These are phyloP conservation scores for Ormosia semicastrata DNA, from an alignment of 306 rosid genomes.

Conservation along the genomic window DNA sequence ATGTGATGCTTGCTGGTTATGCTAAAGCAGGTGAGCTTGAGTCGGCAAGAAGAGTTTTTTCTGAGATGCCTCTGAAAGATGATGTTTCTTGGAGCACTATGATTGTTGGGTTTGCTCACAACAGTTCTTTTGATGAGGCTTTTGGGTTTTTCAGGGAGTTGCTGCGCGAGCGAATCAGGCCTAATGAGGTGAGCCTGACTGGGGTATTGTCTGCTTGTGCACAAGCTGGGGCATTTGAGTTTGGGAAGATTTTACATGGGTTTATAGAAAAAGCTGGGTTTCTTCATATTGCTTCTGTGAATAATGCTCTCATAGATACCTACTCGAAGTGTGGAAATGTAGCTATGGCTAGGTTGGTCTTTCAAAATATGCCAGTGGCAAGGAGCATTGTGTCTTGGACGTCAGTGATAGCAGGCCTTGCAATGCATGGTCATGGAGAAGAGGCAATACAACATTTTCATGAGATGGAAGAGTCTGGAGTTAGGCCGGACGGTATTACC, in stretches of 20 bases:
- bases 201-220: slow-evolving; percentile 84
- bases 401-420: slow-evolving; percentile 69
- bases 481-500: slow-evolving; percentile 66
- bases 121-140: slow-evolving; percentile 63
- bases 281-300: slow-evolving; percentile 60
- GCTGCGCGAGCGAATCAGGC: slow-evolving; percentile 43
- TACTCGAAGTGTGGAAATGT: slow-evolving; percentile 73
- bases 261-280: slow-evolving; percentile 69
- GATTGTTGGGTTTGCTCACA: slow-evolving; percentile 78
- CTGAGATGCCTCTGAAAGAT: slow-evolving; percentile 59
- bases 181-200: slow-evolving; percentile 78
- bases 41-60: slow-evolving; percentile 58
- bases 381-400: slow-evolving; percentile 79
- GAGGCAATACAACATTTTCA: slow-evolving; percentile 64
- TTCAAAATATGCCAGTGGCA: slow-evolving; percentile 47
- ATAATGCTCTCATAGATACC: slow-evolving; percentile 71
- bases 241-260: slow-evolving; percentile 66
- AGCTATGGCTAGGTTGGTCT: slow-evolving; percentile 65
- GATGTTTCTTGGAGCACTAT: slow-evolving; percentile 89
- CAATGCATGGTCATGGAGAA: slow-evolving; percentile 82
- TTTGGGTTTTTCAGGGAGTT: slow-evolving; percentile 73
- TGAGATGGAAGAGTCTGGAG: slow-evolving; percentile 64
- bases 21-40: slow-evolving; percentile 66
- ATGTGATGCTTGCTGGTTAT: slow-evolving; percentile 70
- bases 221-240: slow-evolving; percentile 81